Conservation (phyloP, 371 early-diverging fungal genomes). For the Saksenaea vasiformis region DNA sequence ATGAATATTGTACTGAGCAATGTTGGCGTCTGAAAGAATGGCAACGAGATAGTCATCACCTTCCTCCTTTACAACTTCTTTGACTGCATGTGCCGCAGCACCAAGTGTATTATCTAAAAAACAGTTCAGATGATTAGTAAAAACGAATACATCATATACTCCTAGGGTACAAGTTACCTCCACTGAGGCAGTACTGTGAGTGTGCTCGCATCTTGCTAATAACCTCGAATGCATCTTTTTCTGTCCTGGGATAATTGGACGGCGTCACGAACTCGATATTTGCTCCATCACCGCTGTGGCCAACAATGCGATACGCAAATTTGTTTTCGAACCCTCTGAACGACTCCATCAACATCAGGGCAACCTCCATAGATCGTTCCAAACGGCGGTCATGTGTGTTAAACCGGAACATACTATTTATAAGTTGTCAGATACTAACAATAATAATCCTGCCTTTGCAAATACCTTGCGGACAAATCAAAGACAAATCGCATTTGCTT, state of each 20-base stretch:
- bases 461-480: constrained; percentile 70
- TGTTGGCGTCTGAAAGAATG: constrained; percentile 85
- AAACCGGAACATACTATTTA: constrained; percentile 70
- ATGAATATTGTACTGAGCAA: constrained; percentile 79
- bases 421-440: neutral
- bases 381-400: constrained; percentile 73
- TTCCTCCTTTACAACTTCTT: constrained; percentile 73
- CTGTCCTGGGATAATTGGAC: constrained; percentile 72
- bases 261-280: constrained; percentile 73
- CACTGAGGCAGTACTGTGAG: constrained; percentile 71
- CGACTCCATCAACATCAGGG: constrained; percentile 83
- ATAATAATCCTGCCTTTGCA: neutral
- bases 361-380: constrained; percentile 72
- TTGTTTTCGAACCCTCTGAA: constrained; percentile 85
- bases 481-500: constrained; percentile 81
- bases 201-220: constrained; percentile 67
- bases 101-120: constrained; percentile 70
- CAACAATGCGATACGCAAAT: constrained; percentile 75
- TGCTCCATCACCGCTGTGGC: constrained; percentile 81
- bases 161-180: constrained; percentile 32
- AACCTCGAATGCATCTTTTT: constrained; percentile 76
- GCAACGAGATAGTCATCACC: constrained; percentile 82
- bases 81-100: constrained; percentile 71
- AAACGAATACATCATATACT: constrained; percentile 1
- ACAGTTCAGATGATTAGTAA: neutral